phyloP scores from a whole-genome alignment of 306 rosid genomes.

The Fragaria ananassa region DNA sequence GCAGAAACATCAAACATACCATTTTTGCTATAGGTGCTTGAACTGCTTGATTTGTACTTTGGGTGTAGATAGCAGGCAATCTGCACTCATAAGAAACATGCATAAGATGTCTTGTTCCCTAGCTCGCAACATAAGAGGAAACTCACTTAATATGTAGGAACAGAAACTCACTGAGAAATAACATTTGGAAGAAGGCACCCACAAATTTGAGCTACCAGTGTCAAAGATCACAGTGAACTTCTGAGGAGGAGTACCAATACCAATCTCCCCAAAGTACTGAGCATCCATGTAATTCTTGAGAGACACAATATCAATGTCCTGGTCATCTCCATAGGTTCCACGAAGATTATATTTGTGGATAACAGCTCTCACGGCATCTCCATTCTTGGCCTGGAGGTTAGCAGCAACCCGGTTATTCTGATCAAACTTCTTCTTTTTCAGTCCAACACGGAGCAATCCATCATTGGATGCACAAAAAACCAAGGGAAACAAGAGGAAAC shows the following conservation, averaged over 20 bases:
- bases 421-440: slow-evolving; percentile 47
- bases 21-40: slow-evolving; percentile 48
- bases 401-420: slow-evolving; percentile 42
- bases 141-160: slow-evolving; percentile 20
- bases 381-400: slow-evolving; percentile 45
- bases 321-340: slow-evolving; percentile 27
- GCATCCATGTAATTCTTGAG: slow-evolving; percentile 88
- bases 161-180: slow-evolving; percentile 56
- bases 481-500: slow-evolving; percentile 42
- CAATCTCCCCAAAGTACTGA: slow-evolving; percentile 89
- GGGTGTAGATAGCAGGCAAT: slow-evolving; percentile 54
- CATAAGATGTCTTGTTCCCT: not conserved
- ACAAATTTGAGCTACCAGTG: slow-evolving; percentile 84
- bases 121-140: not conserved
- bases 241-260: slow-evolving; percentile 81
- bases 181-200: slow-evolving; percentile 91
- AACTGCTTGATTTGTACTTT: slow-evolving; percentile 46
- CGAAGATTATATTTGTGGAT: slow-evolving; percentile 27
- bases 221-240: slow-evolving; percentile 74
- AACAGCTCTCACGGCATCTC: slow-evolving; percentile 20
- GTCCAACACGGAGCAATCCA: slow-evolving; percentile 51
- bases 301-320: slow-evolving; percentile 52
- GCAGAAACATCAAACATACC: slow-evolving; percentile 33
- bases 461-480: slow-evolving; percentile 43
- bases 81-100: slow-evolving; percentile 28